phyloP scores from a whole-genome alignment of 164 flowering plant species.

The Vitis rupestris region DNA sequence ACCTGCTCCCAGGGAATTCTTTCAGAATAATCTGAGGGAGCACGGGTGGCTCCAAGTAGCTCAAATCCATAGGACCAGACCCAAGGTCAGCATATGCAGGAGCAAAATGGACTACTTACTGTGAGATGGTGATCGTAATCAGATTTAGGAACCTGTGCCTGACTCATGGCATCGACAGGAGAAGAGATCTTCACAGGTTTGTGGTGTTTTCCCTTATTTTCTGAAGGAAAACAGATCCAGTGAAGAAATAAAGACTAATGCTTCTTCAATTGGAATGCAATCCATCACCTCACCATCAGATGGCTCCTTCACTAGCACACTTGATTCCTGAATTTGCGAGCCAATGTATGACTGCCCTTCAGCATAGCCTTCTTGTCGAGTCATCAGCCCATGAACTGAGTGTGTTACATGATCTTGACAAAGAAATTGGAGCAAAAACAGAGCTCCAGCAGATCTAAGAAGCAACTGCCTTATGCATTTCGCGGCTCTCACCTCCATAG shows the following conservation, averaged over 20 bases:
- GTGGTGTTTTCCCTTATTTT: conserved; percentile 16
- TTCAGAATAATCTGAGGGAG: conserved; percentile 36
- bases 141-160: conserved; percentile 10
- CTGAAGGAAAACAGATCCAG: conserved; percentile 11
- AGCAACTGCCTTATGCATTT: too few species aligned
- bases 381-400: too few species aligned
- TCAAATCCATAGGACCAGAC: conserved; percentile 24
- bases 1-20: conserved; percentile 39
- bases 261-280: conserved; percentile 16
- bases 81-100: conserved; percentile 17
- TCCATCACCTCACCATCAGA: not conserved
- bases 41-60: conserved; percentile 24
- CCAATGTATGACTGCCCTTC: too few species aligned
- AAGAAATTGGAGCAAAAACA: too few species aligned
- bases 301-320: too few species aligned
- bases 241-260: conserved; percentile 3
- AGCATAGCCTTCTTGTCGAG: too few species aligned
- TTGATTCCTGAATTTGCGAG: too few species aligned
- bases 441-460: too few species aligned
- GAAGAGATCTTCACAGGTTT: conserved; percentile 14
- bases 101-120: conserved; percentile 17
- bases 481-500: too few species aligned
- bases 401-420: too few species aligned
- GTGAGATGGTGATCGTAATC: conserved; percentile 15
- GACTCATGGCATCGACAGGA: conserved; percentile 6